phyloP scores from a whole-genome alignment of 495 filamentous ascomycete species.

The Penicillium atrosanguineum region DNA sequence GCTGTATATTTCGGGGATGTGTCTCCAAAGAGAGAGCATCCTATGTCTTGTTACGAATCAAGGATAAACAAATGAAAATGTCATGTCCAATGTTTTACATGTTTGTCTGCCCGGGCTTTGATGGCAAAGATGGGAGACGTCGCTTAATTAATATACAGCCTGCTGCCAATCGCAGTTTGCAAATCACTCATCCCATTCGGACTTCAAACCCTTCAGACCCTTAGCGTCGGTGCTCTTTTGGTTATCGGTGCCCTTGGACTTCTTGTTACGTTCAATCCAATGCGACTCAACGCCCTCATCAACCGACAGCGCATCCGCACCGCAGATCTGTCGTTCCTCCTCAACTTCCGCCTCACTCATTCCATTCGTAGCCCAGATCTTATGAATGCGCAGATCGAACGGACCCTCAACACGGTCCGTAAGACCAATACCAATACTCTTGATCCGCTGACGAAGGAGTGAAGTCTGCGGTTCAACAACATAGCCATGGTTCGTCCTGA shows the following conservation, averaged over 20 bases:
- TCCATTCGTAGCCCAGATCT: constrained; percentile 71
- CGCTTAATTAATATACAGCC: constrained; percentile 12
- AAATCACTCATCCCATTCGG: constrained; percentile 38
- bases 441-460: constrained; percentile 77
- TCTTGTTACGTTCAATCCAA: constrained; percentile 20
- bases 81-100: constrained; percentile 9
- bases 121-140: not conserved
- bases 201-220: constrained; percentile 37
- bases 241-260: not conserved
- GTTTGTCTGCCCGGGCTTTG: not conserved
- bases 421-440: constrained; percentile 80
- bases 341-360: constrained; percentile 40
- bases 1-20: constrained; percentile 3
- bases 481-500: constrained; percentile 86
- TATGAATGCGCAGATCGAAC: constrained; percentile 78
- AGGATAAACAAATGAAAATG: constrained; percentile 3
- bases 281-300: constrained; percentile 40
- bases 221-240: constrained; percentile 26
- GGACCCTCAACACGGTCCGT: constrained; percentile 86
- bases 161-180: not conserved
- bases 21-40: not conserved
- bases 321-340: constrained; percentile 43
- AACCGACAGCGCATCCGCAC: constrained; percentile 39
- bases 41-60: constrained; percentile 7
- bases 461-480: constrained; percentile 90